Percentiles rank a stretch among this genome's conserved stretches.
phyloP scores from a whole-genome alignment of 2,329 filamentous ascomycete genomes.

The Didymella pinodella region DNA sequence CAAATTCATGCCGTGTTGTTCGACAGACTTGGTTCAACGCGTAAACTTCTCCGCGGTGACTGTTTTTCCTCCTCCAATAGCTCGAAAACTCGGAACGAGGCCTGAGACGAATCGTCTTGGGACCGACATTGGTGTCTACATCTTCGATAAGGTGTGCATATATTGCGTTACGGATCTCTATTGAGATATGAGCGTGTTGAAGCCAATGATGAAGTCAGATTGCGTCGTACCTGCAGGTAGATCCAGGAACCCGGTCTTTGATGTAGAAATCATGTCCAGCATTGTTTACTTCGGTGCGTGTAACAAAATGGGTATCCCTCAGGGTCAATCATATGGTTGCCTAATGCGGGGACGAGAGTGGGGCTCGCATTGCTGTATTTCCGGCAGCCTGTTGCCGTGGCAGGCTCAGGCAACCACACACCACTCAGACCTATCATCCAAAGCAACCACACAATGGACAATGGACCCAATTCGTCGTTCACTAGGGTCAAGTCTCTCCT shows the following conservation, averaged over 20 bases:
- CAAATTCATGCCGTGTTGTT: slow-evolving; percentile 9
- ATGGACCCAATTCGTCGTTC: background rate
- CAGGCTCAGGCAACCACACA: background rate
- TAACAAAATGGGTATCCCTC: background rate
- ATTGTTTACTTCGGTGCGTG: background rate
- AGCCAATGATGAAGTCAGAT: background rate
- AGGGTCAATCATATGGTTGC: slow-evolving; percentile 14
- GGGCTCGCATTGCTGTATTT: background rate
- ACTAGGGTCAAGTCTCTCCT: background rate
- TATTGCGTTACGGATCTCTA: slow-evolving; percentile 17
- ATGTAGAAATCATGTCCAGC: background rate
- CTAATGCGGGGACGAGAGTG: slow-evolving; percentile 7
- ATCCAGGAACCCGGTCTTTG: background rate
- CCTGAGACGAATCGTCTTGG: slow-evolving; percentile 12
- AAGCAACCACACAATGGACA: background rate
- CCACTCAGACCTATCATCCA: background rate
- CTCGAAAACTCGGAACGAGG: slow-evolving; percentile 9
- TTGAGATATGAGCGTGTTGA: background rate
- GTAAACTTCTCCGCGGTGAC: slow-evolving; percentile 9
- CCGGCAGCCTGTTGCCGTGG: slow-evolving; percentile 1
- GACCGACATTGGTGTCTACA: slow-evolving; percentile 16
- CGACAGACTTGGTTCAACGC: slow-evolving; percentile 17
- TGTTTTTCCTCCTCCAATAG: slow-evolving; percentile 10
- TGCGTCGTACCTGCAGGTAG: slow-evolving; percentile 7
- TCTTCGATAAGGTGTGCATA: slow-evolving; percentile 13